Conservation (phyloP, 106 monocot species). For the Iris macrosiphon region DNA sequence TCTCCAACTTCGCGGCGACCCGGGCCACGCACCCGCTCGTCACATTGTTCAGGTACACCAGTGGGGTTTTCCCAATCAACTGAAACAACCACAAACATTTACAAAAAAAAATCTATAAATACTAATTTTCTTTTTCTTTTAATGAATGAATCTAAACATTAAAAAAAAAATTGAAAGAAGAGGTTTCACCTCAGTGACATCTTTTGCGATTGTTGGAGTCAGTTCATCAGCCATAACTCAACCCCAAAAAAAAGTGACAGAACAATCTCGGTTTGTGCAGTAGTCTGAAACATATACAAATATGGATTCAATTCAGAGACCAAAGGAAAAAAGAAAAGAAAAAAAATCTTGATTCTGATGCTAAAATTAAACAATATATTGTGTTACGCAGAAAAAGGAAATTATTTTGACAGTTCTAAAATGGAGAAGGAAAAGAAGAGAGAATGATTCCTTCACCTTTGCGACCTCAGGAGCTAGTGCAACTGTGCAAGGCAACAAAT, state of each 20-base stretch:
- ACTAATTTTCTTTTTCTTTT: neutral
- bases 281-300: no score
- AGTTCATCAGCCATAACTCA: slow-evolving; percentile 31
- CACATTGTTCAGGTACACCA: slow-evolving; percentile 82
- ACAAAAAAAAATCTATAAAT: neutral
- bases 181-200: slow-evolving; percentile 68
- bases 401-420: no score
- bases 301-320: no score
- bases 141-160: neutral
- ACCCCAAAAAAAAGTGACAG: neutral
- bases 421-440: no score
- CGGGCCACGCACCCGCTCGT: slow-evolving; percentile 48
- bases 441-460: no score
- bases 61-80: slow-evolving; percentile 84
- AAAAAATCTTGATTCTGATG: no score
- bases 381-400: no score
- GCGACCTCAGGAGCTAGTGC: no score
- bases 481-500: no score
- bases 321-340: no score
- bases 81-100: slow-evolving; percentile 8
- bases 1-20: slow-evolving; percentile 89
- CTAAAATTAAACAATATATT: no score
- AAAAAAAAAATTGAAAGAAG: neutral
- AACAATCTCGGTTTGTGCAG: no score
- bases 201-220: slow-evolving; percentile 35